Base-by-base conservation (phyloP, 148 eudicot genomes). In the Euryodendron excelsum region DNA sequence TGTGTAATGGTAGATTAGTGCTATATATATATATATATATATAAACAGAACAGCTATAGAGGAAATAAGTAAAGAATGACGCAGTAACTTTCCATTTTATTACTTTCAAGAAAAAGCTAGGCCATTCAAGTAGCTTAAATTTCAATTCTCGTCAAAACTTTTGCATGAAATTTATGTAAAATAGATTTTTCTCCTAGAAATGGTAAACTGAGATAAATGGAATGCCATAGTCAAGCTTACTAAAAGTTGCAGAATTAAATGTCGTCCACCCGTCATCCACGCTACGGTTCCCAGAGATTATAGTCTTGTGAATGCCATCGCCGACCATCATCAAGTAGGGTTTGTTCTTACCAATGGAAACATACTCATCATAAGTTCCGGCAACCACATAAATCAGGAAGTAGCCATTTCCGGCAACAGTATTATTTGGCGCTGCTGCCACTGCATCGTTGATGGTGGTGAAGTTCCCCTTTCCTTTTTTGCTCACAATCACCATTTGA, bases 231-330 rank as follows among this genome's bases (percentile, higher is more conserved):
- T 39, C 44, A 5, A 39, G 64, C 86, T 74, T 84, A 90, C 97
- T 91, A 69, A 92, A 87, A 28, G 96, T 88, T 21, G 93, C 82
- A 31, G 93, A 92, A 28, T 87, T 85, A 72, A 87, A 92, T 14
- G 97, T 92, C 3, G 97, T 90, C 78, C 74, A 88, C 39, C 90
- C 90, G 63, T 89, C 93, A 47, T 73, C 86, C 20, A 84, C 80
- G 44, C 84, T 92, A 0, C 82, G 87, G 44, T 87, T 90, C 4
- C 96, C 96, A 13, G 96, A 87, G 48, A 92, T 87, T 41, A 92
- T 65, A 1, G 96, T 92, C 76, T 87, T 86, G 67, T 92, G 90
- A 36, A 92, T 90, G 5, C 96, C 96, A 63, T 90, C 96, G 13
- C 96, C 96, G 25, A 92, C 80, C 87, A 92, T 86, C 96, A 92